These are phyloP conservation scores for Russula sp. DNA, from an alignment of 768 basidiomycete species.

Conservation along the genomic window DNA sequence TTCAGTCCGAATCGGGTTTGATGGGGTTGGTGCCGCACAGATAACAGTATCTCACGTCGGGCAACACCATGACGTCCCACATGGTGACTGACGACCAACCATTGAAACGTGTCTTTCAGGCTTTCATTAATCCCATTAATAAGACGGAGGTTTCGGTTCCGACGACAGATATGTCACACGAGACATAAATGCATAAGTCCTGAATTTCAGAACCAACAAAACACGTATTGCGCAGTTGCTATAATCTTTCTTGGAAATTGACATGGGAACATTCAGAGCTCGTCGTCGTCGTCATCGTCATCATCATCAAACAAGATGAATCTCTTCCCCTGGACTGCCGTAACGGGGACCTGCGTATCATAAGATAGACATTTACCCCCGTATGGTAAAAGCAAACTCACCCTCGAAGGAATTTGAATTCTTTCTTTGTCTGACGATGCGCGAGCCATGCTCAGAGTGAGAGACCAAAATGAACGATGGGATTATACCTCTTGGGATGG, in stretches of 20 bases:
- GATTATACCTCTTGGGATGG: constrained; percentile 9
- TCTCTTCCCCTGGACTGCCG: constrained; percentile 33
- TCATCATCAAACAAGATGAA: constrained; percentile 36
- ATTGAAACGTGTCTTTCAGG: neutral
- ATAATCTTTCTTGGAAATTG: neutral
- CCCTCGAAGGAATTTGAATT: neutral
- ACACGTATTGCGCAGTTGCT: neutral
- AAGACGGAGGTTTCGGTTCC: neutral
- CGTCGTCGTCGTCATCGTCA: constrained; percentile 34
- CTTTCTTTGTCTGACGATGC: neutral
- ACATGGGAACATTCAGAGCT: constrained; percentile 21
- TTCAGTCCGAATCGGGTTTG: neutral
- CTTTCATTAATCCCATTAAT: neutral
- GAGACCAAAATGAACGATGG: neutral
- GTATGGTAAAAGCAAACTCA: constrained; percentile 14
- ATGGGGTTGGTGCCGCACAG: neutral
- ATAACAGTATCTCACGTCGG: neutral
- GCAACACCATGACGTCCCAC: neutral
- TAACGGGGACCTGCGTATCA: constrained; percentile 4
- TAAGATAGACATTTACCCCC: neutral
- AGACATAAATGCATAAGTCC: neutral
- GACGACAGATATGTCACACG: neutral
- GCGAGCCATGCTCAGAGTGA: neutral
- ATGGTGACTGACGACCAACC: neutral
- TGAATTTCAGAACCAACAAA: neutral